phyloP scores from a whole-genome alignment of 441 rosid genomes.

The Iberis amara region DNA sequence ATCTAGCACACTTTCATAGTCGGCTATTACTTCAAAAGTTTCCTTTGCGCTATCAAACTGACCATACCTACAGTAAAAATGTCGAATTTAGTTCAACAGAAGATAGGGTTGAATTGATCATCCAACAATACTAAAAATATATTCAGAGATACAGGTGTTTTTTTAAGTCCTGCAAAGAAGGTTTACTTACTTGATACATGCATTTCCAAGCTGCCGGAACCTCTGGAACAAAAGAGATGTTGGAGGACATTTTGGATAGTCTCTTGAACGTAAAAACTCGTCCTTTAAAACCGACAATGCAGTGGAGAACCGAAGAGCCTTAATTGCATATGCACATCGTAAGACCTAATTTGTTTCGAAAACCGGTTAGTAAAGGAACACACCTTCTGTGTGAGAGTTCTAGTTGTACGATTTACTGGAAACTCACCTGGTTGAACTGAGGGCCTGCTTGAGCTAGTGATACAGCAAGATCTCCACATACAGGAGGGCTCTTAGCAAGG shows the following conservation, averaged over 20 bases:
- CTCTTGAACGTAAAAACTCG: slow-evolving; percentile 93
- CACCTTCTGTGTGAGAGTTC: slow-evolving; percentile 12
- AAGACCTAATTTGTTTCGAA: slow-evolving; percentile 49
- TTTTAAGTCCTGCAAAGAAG: slow-evolving; percentile 18
- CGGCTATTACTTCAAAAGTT: slow-evolving; percentile 94
- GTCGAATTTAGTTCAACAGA: slow-evolving; percentile 4
- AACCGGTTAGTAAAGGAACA: slow-evolving; percentile 32
- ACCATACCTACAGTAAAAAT: slow-evolving; percentile 75
- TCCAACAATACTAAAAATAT: slow-evolving; percentile 8
- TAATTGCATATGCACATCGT: slow-evolving; percentile 80
- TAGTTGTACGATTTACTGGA: slow-evolving; percentile 12
- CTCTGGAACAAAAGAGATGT: slow-evolving; percentile 90
- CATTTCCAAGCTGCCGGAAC: slow-evolving; percentile 93
- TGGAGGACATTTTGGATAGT: slow-evolving; percentile 96
- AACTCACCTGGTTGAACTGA: slow-evolving; percentile 89
- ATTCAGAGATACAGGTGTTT: neutral
- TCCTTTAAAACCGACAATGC: slow-evolving; percentile 91
- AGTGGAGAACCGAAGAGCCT: slow-evolving; percentile 90
- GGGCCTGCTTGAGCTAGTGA: slow-evolving; percentile 96
- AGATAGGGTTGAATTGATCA: neutral
- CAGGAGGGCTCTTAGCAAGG: slow-evolving; percentile 84
- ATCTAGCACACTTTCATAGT: slow-evolving; percentile 93
- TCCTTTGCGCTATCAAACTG: slow-evolving; percentile 95
- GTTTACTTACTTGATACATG: slow-evolving; percentile 77
- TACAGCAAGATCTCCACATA: slow-evolving; percentile 97